Evolutionary conservation across 176 grass and related monocot genomes (phyloP), one percentile per base, ranked within the genome.

Genomic region (Lolium perenne): DNA sequence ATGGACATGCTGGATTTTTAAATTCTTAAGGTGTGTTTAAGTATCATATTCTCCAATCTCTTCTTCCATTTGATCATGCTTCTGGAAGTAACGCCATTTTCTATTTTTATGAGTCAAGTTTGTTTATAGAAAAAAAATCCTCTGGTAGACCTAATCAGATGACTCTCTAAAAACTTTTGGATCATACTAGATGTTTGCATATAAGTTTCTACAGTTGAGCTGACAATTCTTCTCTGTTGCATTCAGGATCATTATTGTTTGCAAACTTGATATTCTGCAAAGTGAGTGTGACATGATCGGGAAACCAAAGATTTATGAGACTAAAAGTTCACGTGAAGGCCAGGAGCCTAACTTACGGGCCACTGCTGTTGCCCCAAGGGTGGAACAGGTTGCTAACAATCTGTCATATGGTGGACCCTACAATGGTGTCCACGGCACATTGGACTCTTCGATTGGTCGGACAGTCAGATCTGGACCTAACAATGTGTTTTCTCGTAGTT

Each of bases 231-330:
- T 74, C 88, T 22, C 25, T 81, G n/a, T 76, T 71, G 56, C 86
- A 68, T 87, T n/a, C 85, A 98, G 94, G 90, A 98, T 98, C 35
- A 82, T 91, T 80, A 94, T 98, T 46, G 38, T 98, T 54, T 77
- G 92, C 21, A 81, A 92, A 78, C 77, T 98, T 80, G 80, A 91
- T 4, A 13, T 95, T 74, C 75, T 98, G 78, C 84, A 78, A 81
- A 93, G 35, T 47, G 73, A 87, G 48, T 92, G 83, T 2, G 68
- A 20, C 11, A 2, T 85, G 9, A 91, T 98, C 0, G 97, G 97
- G 69, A 89, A 29, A 18, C 86, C 97, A 10, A 90, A 9, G 72
- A 20, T 79, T 40, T 95, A 95, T 26, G 91, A 86, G 1, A 8
- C 8, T 3, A 90, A 43, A 57, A 72, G 9, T 23, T 32, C 5